Conservation (phyloP, 2,329 filamentous ascomycete genomes). For the Scedosporium minutisporum region DNA sequence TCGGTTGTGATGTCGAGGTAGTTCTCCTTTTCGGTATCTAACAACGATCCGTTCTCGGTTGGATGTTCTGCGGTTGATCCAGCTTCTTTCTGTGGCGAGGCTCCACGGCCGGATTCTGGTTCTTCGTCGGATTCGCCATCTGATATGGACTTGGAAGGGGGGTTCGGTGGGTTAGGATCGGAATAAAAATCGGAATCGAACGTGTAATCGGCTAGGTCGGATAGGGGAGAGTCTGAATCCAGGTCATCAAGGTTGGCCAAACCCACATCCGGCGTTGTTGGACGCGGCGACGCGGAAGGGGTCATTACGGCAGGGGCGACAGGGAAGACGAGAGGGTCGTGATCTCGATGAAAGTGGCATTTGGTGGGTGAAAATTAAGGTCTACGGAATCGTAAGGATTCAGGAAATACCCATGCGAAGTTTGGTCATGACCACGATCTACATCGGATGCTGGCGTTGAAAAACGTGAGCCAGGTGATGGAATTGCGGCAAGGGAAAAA, state of each 20-base stretch:
- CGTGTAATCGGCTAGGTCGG: conserved; percentile 5
- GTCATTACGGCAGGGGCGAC: conserved; percentile 44
- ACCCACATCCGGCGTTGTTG: conserved; percentile 30
- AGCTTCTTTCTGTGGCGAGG: background rate
- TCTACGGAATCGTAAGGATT: conserved; percentile 41
- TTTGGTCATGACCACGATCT: conserved; percentile 47
- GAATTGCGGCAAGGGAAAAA: conserved; percentile 7
- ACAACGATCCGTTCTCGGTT: conserved; percentile 8
- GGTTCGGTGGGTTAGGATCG: conserved; percentile 10
- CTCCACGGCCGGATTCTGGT: background rate
- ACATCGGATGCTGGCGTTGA: conserved; percentile 13
- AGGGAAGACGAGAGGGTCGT: conserved; percentile 36
- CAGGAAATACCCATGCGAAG: conserved; percentile 33
- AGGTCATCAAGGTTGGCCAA: conserved; percentile 14
- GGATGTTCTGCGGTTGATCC: background rate
- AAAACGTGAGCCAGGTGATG: conserved; percentile 5
- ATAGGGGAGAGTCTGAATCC: conserved; percentile 8
- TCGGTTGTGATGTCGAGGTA: conserved; percentile 16
- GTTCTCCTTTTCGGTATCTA: conserved; percentile 11
- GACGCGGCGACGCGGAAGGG: conserved; percentile 44
- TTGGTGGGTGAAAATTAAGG: conserved; percentile 43
- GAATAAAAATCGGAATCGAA: conserved; percentile 11
- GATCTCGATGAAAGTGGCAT: conserved; percentile 49
- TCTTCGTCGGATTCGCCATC: conserved; percentile 13
- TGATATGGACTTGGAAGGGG: conserved; percentile 7